These are phyloP conservation scores for Leccinum boreale DNA, from an alignment of 768 basidiomycete genomes.

Conservation along the genomic window DNA sequence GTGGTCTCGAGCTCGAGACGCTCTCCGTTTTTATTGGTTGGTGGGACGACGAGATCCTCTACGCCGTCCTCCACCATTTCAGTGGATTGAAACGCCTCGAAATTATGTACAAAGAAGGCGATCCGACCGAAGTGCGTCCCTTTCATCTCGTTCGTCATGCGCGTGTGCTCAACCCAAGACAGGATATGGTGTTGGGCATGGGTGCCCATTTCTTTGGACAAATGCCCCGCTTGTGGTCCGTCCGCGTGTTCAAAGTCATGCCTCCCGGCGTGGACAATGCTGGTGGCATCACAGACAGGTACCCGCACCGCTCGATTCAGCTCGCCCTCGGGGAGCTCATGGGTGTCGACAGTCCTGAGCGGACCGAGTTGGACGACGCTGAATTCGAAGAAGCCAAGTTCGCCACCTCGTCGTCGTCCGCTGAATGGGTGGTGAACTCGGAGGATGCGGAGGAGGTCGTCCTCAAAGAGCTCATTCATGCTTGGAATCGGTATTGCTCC, in stretches of 20 bases:
- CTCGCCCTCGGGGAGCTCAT: slow-evolving; percentile 11
- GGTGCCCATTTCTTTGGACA: slow-evolving; percentile 41
- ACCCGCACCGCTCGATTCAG: slow-evolving; percentile 11
- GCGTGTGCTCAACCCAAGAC: not conserved
- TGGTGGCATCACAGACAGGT: slow-evolving; percentile 6
- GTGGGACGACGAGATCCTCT: slow-evolving; percentile 48
- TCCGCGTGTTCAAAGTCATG: slow-evolving; percentile 35
- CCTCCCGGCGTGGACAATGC: slow-evolving; percentile 14
- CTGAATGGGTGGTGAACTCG: not conserved
- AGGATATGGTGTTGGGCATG: slow-evolving; percentile 41
- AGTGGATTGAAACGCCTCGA: slow-evolving; percentile 35
- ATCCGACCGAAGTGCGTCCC: slow-evolving; percentile 40
- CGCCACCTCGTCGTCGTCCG: not conserved
- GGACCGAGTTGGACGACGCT: slow-evolving; percentile 17
- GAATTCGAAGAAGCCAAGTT: slow-evolving; percentile 22
- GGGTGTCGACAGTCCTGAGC: slow-evolving; percentile 8
- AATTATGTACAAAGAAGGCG: slow-evolving; percentile 37
- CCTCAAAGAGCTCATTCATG: slow-evolving; percentile 37
- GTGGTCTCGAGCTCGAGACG: slow-evolving; percentile 24
- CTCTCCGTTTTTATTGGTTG: slow-evolving; percentile 35
- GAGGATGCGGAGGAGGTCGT: slow-evolving; percentile 26
- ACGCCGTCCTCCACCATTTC: slow-evolving; percentile 40
- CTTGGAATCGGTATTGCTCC: slow-evolving; percentile 43
- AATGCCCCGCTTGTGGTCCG: slow-evolving; percentile 36
- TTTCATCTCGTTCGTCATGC: not conserved